Conservation (phyloP, 768 basidiomycete species). For the Trametes gibbosa region DNA sequence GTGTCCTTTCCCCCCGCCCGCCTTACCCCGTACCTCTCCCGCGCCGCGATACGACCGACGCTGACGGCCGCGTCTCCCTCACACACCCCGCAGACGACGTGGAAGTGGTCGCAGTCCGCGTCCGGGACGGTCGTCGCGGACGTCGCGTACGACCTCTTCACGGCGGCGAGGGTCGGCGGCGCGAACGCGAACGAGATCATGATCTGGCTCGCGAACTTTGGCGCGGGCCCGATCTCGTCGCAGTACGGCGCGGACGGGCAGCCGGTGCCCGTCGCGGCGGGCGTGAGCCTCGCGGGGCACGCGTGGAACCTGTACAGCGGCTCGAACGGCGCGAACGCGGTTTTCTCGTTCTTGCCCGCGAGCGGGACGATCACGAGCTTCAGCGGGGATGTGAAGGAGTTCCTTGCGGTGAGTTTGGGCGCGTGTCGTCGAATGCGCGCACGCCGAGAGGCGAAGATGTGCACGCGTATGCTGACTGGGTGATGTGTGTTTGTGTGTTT, state of each 20-base stretch:
- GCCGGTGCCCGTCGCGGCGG: constrained; percentile 44
- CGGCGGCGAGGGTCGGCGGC: constrained; percentile 48
- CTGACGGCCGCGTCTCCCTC: not conserved
- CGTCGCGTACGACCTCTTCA: constrained; percentile 66
- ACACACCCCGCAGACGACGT: constrained; percentile 36
- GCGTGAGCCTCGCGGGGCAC: constrained; percentile 45
- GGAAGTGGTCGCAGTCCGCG: constrained; percentile 53
- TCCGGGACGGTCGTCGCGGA: constrained; percentile 47
- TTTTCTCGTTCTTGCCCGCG: constrained; percentile 36
- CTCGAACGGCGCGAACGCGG: constrained; percentile 48
- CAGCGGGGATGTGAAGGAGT: constrained; percentile 50
- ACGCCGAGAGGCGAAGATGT: not conserved
- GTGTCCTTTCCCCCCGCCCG: constrained; percentile 20
- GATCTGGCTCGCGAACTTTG: constrained; percentile 63
- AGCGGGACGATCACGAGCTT: constrained; percentile 47
- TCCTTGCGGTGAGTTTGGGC: constrained; percentile 50
- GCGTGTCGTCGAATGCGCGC: not conserved
- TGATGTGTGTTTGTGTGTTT: not conserved
- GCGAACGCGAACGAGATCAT: constrained; percentile 49
- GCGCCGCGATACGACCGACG: too few relatives aligned
- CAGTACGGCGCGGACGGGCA: constrained; percentile 44
- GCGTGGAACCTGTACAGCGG: constrained; percentile 59
- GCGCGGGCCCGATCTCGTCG: constrained; percentile 56
- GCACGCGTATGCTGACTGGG: not conserved
- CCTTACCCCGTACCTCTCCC: too few relatives aligned